phyloP scores from a whole-genome alignment of 306 rosid genomes.

The Cyamopsis tetragonoloba region DNA sequence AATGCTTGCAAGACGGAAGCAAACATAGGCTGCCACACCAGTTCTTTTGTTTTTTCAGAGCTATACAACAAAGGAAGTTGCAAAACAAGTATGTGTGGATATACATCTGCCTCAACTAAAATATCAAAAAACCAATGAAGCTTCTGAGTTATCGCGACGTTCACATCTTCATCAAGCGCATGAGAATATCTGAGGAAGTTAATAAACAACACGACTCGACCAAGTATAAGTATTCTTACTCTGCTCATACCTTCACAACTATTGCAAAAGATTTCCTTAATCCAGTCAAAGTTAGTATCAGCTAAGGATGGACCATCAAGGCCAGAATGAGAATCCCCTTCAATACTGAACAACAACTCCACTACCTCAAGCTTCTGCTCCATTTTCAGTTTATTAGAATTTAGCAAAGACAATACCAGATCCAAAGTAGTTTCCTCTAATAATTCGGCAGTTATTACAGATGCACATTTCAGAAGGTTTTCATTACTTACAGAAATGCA shows the following conservation, averaged over 20 bases:
- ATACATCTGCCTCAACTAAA: conserved; percentile 64
- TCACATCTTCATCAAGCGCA: conserved; percentile 48
- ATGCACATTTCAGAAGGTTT: conserved; percentile 48
- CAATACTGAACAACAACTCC: conserved; percentile 51
- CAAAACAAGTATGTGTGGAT: conserved; percentile 59
- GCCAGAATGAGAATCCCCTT: conserved; percentile 34
- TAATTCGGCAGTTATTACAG: conserved; percentile 59
- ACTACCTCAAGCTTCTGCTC: conserved; percentile 56
- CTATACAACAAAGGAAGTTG: conserved; percentile 55
- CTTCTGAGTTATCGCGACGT: conserved; percentile 47
- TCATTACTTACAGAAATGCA: conserved; percentile 53
- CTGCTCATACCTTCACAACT: conserved; percentile 49
- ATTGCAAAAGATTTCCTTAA: conserved; percentile 36
- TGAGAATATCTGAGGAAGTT: conserved; percentile 56
- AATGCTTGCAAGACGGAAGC: conserved; percentile 61
- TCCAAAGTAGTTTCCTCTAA: conserved; percentile 69
- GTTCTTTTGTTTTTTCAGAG: conserved; percentile 48
- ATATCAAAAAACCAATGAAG: conserved; percentile 66
- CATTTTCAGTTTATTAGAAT: conserved; percentile 53
- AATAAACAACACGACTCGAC: conserved; percentile 55
- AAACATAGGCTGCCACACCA: conserved; percentile 66
- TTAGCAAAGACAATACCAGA: conserved; percentile 54
- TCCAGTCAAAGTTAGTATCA: conserved; percentile 27
- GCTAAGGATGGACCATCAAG: conserved; percentile 26
- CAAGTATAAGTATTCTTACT: conserved; percentile 40